Evolutionary conservation across 306 rosid species (phyloP), one percentile per base, ranked within the genome.

Genomic region (Pterocarpus santalinus): DNA sequence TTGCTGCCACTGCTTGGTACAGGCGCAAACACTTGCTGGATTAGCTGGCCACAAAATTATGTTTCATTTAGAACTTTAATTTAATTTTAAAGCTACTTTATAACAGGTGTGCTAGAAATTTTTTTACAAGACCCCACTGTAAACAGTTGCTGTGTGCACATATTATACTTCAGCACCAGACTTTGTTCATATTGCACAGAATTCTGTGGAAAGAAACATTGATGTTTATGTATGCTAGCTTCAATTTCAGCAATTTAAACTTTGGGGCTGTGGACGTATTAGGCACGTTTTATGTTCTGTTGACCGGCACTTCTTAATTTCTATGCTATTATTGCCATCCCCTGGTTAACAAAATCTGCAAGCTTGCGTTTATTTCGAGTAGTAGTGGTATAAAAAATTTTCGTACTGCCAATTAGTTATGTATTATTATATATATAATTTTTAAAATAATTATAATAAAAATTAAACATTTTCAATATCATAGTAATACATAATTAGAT

Each of bases 11-110:
- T 51, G 81, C 85, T 52, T 92, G 98, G 95, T 91, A 89, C 46
- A 95, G 89, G 91, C 80, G 78, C 82, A 92, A 85, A 49, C 89
- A 89, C 60, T 81, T 95, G 84, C 85, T 92, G 13, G 92, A 91
- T 78, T 94, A 88, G 78, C 14, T 70, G 7, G 12, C 39, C 28
- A 22, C 28, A 22, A 22, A 4, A 3, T 60, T 3, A 0, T 79
- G 60, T 80, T 80, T 6, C 56, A 12, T 2, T 11, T 11, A 11
- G 9, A 76, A 28, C 58, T 66, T 35, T 78, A 15, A 14, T 61
- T 38, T 60, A 2, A 41, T 39, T 57, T 38, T 14, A 4, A 43
- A 2, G 1, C 44, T 75, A 14, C 8, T 33, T 36, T 63, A 39
- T 22, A 70, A 56, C 8, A 9, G 38, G 30, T 60, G 72, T 64